These are phyloP conservation scores for Nepenthes alata DNA, from an alignment of 179 eudicot genomes.

Conservation along the genomic window DNA sequence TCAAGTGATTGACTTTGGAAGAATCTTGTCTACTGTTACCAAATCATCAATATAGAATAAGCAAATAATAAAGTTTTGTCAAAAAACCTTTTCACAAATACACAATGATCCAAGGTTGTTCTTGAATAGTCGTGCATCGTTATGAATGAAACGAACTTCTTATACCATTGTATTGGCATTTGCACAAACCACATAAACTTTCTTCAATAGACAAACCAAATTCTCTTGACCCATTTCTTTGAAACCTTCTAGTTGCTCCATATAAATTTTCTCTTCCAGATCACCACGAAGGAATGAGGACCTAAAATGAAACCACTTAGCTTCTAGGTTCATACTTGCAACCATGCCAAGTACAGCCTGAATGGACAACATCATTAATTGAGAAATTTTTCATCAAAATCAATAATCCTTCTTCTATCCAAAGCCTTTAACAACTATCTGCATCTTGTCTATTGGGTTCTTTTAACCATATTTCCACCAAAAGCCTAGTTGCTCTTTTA, in stretches of 20 bases:
- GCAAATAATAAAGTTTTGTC: neutral
- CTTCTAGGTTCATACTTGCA: neutral
- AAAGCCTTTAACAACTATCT: neutral
- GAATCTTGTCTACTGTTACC: neutral
- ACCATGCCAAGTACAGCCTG: neutral
- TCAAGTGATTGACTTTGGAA: neutral
- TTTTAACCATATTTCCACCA: too few relatives aligned
- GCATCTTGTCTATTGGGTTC: too few relatives aligned
- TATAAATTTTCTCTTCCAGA: neutral
- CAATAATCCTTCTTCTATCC: neutral
- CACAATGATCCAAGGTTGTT: neutral
- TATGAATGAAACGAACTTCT: neutral
- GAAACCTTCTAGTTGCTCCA: neutral
- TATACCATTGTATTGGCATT: neutral
- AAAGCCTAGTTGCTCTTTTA: too few relatives aligned
- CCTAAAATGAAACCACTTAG: neutral
- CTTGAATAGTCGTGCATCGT: neutral
- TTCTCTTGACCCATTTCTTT: neutral
- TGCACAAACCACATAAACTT: neutral
- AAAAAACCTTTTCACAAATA: neutral
- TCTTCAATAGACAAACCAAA: neutral
- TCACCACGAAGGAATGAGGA: neutral
- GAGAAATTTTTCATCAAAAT: neutral
- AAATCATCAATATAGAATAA: neutral
- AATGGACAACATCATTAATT: neutral